phyloP scores from a whole-genome alignment of 1,284 basidiomycete genomes.

The Ganoderma lingzhi region DNA sequence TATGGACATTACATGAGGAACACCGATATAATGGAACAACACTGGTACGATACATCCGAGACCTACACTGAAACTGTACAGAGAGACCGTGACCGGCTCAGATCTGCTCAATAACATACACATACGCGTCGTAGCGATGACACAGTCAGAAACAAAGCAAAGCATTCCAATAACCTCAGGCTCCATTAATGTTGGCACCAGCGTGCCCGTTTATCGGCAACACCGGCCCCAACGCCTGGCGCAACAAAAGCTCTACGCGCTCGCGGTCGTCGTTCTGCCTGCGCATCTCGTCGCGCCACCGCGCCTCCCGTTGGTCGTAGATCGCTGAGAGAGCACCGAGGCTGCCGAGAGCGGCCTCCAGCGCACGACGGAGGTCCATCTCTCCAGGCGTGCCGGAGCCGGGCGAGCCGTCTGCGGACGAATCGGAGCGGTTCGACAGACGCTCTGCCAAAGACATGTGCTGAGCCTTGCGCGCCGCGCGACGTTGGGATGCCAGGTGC shows the following conservation, averaged over 20 bases:
- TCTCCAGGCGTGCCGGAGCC: constrained; percentile 60
- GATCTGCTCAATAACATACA: constrained; percentile 17
- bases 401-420: constrained; percentile 62
- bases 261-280: constrained; percentile 72
- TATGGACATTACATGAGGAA: constrained; percentile 10
- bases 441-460: constrained; percentile 64
- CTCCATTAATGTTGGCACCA: constrained; percentile 11
- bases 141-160: constrained; percentile 5
- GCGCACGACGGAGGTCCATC: constrained; percentile 67
- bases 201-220: constrained; percentile 27
- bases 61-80: constrained; percentile 10
- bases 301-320: constrained; percentile 69
- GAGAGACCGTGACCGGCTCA: constrained; percentile 14
- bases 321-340: constrained; percentile 66
- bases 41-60: constrained; percentile 2
- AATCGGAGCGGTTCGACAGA: constrained; percentile 50
- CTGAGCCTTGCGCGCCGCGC: constrained; percentile 53
- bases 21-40: constrained; percentile 11
- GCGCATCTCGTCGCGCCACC: constrained; percentile 76
- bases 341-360: constrained; percentile 71
- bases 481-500: constrained; percentile 64
- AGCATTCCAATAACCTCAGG: neutral
- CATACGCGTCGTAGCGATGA: neutral
- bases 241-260: constrained; percentile 66
- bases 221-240: constrained; percentile 63